phyloP scores from a whole-genome alignment of 176 grass and related monocot genomes.

The Eleusine indica region DNA sequence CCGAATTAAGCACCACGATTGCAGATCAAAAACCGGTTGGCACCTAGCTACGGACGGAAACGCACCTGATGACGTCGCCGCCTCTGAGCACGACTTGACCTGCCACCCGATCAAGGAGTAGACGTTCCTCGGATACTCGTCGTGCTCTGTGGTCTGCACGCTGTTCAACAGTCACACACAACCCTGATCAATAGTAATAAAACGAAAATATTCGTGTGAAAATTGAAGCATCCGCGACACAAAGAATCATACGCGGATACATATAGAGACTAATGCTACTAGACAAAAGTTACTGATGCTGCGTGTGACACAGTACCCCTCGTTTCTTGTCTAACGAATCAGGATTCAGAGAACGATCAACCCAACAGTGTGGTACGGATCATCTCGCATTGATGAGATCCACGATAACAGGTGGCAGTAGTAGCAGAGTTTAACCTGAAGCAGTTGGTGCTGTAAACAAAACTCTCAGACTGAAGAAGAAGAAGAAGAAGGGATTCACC shows the following conservation, averaged over 20 bases:
- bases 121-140: conserved; percentile 45
- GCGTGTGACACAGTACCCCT: neutral
- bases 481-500: neutral
- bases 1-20: neutral
- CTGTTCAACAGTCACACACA: neutral
- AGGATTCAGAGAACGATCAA: neutral
- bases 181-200: too few species aligned
- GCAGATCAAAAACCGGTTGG: neutral
- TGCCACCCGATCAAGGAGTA: conserved; percentile 35
- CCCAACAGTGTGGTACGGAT: conserved; percentile 1
- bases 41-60: neutral
- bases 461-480: neutral
- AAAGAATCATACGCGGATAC: neutral
- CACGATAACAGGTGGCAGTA: neutral
- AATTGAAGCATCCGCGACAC: neutral
- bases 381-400: conserved; percentile 16
- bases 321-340: neutral
- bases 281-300: conserved; percentile 3
- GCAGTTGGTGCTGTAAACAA: neutral
- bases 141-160: neutral
- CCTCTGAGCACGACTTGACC: conserved; percentile 24
- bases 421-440: conserved; percentile 37
- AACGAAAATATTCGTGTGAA: neutral
- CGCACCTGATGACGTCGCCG: neutral
- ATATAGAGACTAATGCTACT: neutral